These are phyloP conservation scores for Suillus fuscotomentosus DNA, from an alignment of 768 basidiomycete species.

Conservation along the genomic window DNA sequence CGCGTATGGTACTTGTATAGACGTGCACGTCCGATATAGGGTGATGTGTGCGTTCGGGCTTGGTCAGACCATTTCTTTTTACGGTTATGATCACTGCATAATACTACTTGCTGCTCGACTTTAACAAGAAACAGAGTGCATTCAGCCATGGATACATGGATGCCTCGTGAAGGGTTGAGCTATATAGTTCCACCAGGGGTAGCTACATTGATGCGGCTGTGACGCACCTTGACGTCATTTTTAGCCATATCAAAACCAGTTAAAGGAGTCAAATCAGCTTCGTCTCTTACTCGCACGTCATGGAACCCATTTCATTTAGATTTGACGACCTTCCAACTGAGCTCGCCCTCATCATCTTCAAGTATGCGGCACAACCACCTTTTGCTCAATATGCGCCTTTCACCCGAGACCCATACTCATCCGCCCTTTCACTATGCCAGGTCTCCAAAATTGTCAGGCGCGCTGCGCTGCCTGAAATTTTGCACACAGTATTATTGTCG, in stretches of 20 bases:
- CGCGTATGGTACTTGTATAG: neutral
- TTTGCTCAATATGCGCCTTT: conserved; percentile 4
- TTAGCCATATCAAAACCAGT: too few species aligned
- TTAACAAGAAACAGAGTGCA: neutral
- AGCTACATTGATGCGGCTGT: too few species aligned
- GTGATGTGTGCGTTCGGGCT: too few species aligned
- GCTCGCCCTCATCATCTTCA: conserved; percentile 34
- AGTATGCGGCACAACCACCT: conserved; percentile 29
- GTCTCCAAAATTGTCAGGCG: conserved; percentile 34
- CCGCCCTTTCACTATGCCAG: conserved; percentile 29
- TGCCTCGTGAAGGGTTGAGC: neutral
- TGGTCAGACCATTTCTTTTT: neutral
- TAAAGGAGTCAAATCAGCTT: neutral
- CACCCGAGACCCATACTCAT: conserved; percentile 13
- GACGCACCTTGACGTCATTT: too few species aligned
- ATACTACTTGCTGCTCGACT: neutral
- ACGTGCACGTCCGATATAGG: neutral
- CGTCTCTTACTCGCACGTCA: neutral
- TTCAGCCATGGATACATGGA: neutral
- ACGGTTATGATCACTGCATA: neutral
- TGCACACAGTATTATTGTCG: neutral
- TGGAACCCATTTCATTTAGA: conserved; percentile 2
- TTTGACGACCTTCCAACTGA: conserved; percentile 33
- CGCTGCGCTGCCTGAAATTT: conserved; percentile 35
- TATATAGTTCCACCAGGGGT: too few species aligned